Base-by-base conservation (phyloP, 495 filamentous ascomycete genomes). In the Trypethelium eluteriae region DNA sequence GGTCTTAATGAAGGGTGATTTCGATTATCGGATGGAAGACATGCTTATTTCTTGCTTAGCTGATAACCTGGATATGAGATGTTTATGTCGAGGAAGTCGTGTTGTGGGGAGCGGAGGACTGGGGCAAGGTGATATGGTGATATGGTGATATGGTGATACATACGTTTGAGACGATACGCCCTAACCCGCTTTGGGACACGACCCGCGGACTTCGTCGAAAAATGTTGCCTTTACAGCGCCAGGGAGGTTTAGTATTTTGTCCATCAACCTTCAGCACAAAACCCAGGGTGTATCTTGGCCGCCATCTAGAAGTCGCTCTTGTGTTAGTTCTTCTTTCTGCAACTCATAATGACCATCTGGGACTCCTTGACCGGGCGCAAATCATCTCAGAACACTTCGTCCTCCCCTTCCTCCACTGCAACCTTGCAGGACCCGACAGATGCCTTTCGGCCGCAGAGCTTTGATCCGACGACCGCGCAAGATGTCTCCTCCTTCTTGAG, bases 341-440 rank as follows among this genome's bases (percentile, higher is more conserved):
- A 25, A 6, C 14, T 39, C 32, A 71, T 44, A 16, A 76, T 74
- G 89, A 83, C 87, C 36, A 84, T 94, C 76, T 97, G 92, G 93
- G 91, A 95, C 75, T 86, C 88, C 53, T 80, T 97, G 74, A 88
- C 90, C 18, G 93, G 92, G 70, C 87, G 87, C 77, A 95, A 92
- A 80, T 84, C 68, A 36, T 63, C 71, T 16, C 65, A 87, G 67
- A 77, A 79, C 18, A 79, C 81, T 9, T 76, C 79, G 16, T 67
- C 77, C 38, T 76, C 79, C n/a, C 70, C 69, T 70, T 64, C 71
- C 36, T 65, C 67, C 14, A 57, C 73, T 12, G 66, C 71, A 16
- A 47, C 71, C 62, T 59, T 70, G 62, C 63, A 80, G 69, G 65
- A 77, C n/a, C 70, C 81, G 50, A 70, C 76, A 70, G 73, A 78